Evolutionary conservation across 495 filamentous ascomycete genomes (phyloP), one percentile per base, ranked within the genome.

Genomic region (Pyronema domesticum): DNA sequence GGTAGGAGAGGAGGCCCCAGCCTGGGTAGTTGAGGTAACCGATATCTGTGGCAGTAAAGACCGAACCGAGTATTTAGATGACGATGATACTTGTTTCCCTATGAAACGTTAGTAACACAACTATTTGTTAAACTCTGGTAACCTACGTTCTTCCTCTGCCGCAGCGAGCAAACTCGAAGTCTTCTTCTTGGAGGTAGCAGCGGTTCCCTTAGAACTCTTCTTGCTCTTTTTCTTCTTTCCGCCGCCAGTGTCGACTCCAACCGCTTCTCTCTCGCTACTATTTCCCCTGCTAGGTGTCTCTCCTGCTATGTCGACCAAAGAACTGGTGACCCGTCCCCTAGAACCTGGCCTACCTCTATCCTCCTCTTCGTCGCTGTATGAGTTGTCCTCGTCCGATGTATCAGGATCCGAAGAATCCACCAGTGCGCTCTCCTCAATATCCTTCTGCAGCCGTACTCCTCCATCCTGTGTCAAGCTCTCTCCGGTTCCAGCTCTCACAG

Each of bases 141-240:
- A 79, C 83, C 58, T 78, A 83, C 86, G 76, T 64, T 89, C 85
- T 69, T 88, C 81, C 65, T 88, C 82, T 8, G 80, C 78, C 10
- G 80, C 82, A 46, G 79, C 81, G 17, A 85, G 63, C 39, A 83
- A 63, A 60, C 76, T 82, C 60, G 72, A 70, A 0, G 72, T 69
- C 49, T 68, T 68, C 59, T 68, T 68, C 39, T 53, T 55, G 54
- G 54, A 57, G 1, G 36, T 13, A 18, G 36, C 46, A 5, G 35
- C 35, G 14, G 61, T 53, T 23, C 59, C 63, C 51, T 68, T 63
- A 55, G 51, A 61, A 49, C 58, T 46, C 55, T 60, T 55, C 59
- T 61, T 54, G 47, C 53, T 56, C 45, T 57, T 54, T 34, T 58
- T 60, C 60, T 62, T 67, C 18, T 73, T 57, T 53, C 60, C 49